Evolutionary conservation across 2,329 filamentous ascomycete genomes (phyloP), one percentile per base, ranked within the genome.

Genomic region (Phialophora macrospora): DNA sequence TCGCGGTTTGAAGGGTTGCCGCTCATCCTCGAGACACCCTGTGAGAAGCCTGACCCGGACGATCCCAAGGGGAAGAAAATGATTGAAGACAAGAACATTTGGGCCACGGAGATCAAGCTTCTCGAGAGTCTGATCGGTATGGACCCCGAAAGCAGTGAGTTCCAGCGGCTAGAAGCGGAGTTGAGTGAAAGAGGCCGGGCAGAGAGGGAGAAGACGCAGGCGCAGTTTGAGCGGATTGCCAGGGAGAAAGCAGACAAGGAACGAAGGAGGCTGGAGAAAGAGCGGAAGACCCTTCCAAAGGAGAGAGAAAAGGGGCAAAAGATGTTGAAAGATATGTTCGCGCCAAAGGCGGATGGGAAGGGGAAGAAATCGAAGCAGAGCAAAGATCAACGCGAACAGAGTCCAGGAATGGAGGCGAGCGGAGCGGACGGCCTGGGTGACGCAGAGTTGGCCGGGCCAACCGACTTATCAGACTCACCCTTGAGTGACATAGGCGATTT

Each of bases 21-120:
- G 3, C 92, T 99, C 87, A 88, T 99, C 1, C 85, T 99, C 7
- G 95, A 99, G 81, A 99, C 95, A n/a, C 95, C 95, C 5, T 94
- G 95, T 68, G 92, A 96, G 68, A 84, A 84, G 44, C 86, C 87
- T 54, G 88, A 85, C 59, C 55, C 71, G 22, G 63, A 67, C 7
- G 68, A 72, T 49, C 63, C 70, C 3, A 70, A 56, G 44, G 66
- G 70, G 1, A 67, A 68, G 66, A 73, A 67, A 64, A 73, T 41
- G 52, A 68, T 69, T 32, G 90, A 96, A 74, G 92, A 97, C 77
- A 92, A 89, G 77, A 82, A 86, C 60, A 84, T 97, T 17, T 98
- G 94, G 93, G 93, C 93, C 0, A 84, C 88, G 54, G 95, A 99
- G 80, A 98, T 99, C 79, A 97, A 97, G 81, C 61, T 98, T 69